Evolutionary conservation across 1,284 basidiomycete genomes (phyloP), one percentile per base, ranked within the genome.

Genomic region (Tremellales sp.): DNA sequence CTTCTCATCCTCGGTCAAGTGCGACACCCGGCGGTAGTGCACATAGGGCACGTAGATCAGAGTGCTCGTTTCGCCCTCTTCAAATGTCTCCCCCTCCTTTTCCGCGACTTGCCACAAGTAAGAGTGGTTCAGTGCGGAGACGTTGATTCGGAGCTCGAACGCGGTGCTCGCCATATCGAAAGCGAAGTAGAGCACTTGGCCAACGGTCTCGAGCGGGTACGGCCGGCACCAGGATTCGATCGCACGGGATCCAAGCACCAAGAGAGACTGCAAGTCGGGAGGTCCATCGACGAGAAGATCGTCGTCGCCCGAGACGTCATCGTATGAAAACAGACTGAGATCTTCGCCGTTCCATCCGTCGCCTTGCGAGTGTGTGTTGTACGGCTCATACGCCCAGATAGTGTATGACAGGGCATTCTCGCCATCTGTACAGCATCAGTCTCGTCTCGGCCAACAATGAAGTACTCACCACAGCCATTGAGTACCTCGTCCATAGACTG

Each of bases 261-360:
- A 70, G 65, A 92, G 85, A n/a, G 51, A 43, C 9, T 41, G 40
- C 3, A 65, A 44, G 27, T 60, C 56, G 4, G 45, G 45, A 0
- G 60, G 58, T 5, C 44, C 43, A 10, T 42, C 31, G 5, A 56
- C 49, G 9, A 48, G 22, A 10, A 57, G 37, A 35, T 61, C 61
- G 34, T 61, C 67, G 57, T 63, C 69, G 58, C 69, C 58, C 65
- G 73, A 57, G 8, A 52, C 26, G 64, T 92, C 91, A 65, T 94
- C 88, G 5, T 69, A 63, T 56, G 85, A 86, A 86, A 89, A 97
- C 8, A 93, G 56, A 53, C 87, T 91, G 50, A 97, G 72, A 72
- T 97, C 93, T 74, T 98, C 94, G 71, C 88, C 82, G 68, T 97
- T 92, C 71, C 93, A 98, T 1, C 85, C 84, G 68, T 97, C 94